Percentiles rank a stretch among this genome's conserved stretches.
Evolutionary conservation across 306 rosid species (phyloP).

Genomic region (Cyamopsis tetragonoloba): DNA sequence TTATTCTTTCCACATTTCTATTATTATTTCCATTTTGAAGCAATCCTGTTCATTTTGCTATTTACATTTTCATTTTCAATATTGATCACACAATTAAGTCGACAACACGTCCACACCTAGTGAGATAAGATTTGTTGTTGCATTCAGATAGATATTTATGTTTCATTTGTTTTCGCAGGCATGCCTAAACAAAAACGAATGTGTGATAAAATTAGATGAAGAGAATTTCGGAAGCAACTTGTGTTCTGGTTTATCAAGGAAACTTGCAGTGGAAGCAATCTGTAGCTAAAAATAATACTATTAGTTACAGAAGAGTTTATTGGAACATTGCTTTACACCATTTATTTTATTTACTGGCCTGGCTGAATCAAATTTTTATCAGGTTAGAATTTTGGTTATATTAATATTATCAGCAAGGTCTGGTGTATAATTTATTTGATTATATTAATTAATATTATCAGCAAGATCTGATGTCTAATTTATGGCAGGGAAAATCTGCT

Average conservation of each 20-base stretch:
- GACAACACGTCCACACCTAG: too few relatives aligned
- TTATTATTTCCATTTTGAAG: background rate
- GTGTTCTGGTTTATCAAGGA: slow-evolving; percentile 49
- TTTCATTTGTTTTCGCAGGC: slow-evolving; percentile 46
- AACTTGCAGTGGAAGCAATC: slow-evolving; percentile 76
- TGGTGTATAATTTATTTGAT: slow-evolving; percentile 13
- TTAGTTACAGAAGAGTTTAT: background rate
- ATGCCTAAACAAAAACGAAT: slow-evolving; percentile 58
- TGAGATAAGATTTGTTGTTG: too few relatives aligned
- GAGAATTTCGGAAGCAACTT: slow-evolving; percentile 47
- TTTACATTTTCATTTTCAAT: background rate
- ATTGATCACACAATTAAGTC: background rate
- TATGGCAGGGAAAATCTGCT: slow-evolving; percentile 21
- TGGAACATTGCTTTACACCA: slow-evolving; percentile 14
- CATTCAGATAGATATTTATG: background rate
- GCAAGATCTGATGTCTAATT: background rate
- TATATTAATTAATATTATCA: background rate
- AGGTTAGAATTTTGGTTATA: slow-evolving; percentile 13
- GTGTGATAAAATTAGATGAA: slow-evolving; percentile 50
- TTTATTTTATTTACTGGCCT: slow-evolving; percentile 15
- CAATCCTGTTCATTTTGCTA: too few relatives aligned
- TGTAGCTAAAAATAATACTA: slow-evolving; percentile 46
- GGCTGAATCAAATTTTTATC: slow-evolving; percentile 17
- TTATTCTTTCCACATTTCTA: background rate
- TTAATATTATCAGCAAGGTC: background rate